These are phyloP conservation scores for Moesziomyces sp. DNA, from an alignment of 1,284 basidiomycete genomes.

Conservation along the genomic window DNA sequence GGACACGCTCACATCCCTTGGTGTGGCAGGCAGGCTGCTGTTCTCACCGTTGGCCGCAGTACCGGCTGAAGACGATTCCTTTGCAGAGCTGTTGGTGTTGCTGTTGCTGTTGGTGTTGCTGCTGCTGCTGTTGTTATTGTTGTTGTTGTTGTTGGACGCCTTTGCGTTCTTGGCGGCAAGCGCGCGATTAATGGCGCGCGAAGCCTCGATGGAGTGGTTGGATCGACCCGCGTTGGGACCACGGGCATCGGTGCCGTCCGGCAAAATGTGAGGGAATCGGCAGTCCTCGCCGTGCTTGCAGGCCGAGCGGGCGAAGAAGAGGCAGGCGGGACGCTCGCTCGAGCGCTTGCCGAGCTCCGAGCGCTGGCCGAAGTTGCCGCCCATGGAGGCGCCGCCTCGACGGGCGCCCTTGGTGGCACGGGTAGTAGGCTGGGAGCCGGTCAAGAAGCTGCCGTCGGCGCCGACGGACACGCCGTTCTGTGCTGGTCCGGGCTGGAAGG, in stretches of 20 bases:
- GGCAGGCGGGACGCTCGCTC: constrained; percentile 61
- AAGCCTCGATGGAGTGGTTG: constrained; percentile 44
- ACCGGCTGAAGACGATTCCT: too few relatives aligned
- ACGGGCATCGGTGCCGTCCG: constrained; percentile 64
- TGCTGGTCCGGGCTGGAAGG: constrained; percentile 56
- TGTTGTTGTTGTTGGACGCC: constrained; percentile 14
- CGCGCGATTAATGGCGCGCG: constrained; percentile 43
- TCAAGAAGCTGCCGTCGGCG: constrained; percentile 20
- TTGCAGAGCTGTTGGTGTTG: constrained; percentile 6
- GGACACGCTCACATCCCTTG: constrained; percentile 32
- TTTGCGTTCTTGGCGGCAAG: constrained; percentile 39
- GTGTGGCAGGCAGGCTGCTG: constrained; percentile 6
- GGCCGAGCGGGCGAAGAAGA: constrained; percentile 61
- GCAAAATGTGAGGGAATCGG: constrained; percentile 65
- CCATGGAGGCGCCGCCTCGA: constrained; percentile 35
- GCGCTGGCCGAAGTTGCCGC: constrained; percentile 38
- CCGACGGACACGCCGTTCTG: constrained; percentile 28
- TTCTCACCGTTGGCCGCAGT: constrained; percentile 9
- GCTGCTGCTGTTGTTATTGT: constrained; percentile 14
- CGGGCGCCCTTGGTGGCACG: constrained; percentile 36
- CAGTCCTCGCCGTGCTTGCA: constrained; percentile 66
- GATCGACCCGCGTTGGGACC: constrained; percentile 46
- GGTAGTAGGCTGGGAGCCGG: constrained; percentile 22
- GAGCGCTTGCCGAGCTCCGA: constrained; percentile 47
- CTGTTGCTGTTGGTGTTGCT: constrained; percentile 7